Evolutionary conservation across 495 filamentous ascomycete species (phyloP), one percentile per base, ranked within the genome.

Genomic region (Penicillium simplicissimum): DNA sequence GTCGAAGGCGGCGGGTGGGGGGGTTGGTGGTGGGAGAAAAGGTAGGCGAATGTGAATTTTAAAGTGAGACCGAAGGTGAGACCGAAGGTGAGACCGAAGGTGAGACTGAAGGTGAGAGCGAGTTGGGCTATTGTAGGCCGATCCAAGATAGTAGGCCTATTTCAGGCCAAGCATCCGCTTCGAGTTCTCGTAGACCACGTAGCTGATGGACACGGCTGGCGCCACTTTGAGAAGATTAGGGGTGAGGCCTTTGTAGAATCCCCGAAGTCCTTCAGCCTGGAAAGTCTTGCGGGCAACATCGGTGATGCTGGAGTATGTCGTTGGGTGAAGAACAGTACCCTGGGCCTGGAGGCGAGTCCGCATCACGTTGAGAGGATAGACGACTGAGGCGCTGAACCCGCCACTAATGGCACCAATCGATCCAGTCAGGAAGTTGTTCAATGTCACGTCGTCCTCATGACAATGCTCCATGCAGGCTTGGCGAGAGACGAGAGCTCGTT

Each of bases 191-290:
- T 98, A 98, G 52, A 95, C 93, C 72, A 98, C 90, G 80, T 96
- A 98, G 43, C 94, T 93, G 74, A 99, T 99, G 60, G 91, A 96
- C 25, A 99, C 91, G 49, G 95, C 94, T 0, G 95, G 95, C 9
- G 94, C 92, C 36, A 99, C 95, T 76, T 99, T 99, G 66, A 98
- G 82, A 19, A 99, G 82, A 67, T 98, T 99, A 28, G 95, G 95
- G 31, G 94, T 97, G 60, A 97, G 79, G 2, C 95, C 95, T 72
- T 95, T 96, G 81, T 96, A 99, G 57, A 99, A 81, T 0, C 95
- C 96, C 52, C 89, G 82, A 23, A 90, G 62, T 2, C 95, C 96
- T 76, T 99, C 95, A 57, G 90, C 84, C 63, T 85, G 80, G 42
- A 96, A 73, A 23, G 96, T 98, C 74, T 86, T 90, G 17, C 83